Evolutionary conservation across 2,329 filamentous ascomycete species (phyloP).

Genomic region (Alternaria infectoria): DNA sequence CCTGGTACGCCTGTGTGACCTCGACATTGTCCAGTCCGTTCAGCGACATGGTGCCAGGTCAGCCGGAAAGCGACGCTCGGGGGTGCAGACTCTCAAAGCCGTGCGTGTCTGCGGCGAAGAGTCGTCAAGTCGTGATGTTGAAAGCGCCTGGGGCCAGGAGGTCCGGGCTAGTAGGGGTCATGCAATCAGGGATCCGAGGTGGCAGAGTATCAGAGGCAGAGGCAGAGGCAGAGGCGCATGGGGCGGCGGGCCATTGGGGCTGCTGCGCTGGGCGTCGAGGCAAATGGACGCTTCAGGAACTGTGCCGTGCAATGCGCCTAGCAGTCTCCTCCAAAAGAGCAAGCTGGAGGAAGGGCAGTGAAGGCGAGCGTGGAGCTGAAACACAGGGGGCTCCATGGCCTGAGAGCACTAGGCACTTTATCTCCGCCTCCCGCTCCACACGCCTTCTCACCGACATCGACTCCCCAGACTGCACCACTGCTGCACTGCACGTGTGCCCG

Average conservation of each 20-base stretch:
- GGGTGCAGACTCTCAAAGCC: conserved; percentile 16
- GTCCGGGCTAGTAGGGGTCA: conserved; percentile 10
- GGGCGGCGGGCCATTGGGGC: conserved; percentile 17
- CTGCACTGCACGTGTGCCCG: not conserved
- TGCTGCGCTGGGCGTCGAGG: conserved; percentile 11
- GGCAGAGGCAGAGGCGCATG: not conserved
- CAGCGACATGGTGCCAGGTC: conserved; percentile 74
- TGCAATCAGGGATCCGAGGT: conserved; percentile 7
- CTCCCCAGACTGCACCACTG: not conserved
- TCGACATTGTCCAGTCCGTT: conserved; percentile 87
- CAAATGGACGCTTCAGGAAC: conserved; percentile 4
- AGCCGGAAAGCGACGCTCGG: conserved; percentile 12
- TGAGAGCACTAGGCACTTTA: not conserved
- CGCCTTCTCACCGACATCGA: conserved; percentile 1
- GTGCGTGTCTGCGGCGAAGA: conserved; percentile 14
- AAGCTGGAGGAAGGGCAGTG: conserved; percentile 3
- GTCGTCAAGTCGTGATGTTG: conserved; percentile 4
- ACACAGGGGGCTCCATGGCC: not conserved
- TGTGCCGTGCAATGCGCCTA: conserved; percentile 9
- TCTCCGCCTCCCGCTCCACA: conserved; percentile 3
- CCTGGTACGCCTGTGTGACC: conserved; percentile 84
- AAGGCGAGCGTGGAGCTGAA: conserved; percentile 12
- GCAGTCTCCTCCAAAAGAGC: conserved; percentile 4
- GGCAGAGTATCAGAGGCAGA: conserved; percentile 15
- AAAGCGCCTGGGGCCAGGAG: conserved; percentile 6